phyloP scores from a whole-genome alignment of 768 basidiomycete species.

The Kwoniella dejecticola region DNA sequence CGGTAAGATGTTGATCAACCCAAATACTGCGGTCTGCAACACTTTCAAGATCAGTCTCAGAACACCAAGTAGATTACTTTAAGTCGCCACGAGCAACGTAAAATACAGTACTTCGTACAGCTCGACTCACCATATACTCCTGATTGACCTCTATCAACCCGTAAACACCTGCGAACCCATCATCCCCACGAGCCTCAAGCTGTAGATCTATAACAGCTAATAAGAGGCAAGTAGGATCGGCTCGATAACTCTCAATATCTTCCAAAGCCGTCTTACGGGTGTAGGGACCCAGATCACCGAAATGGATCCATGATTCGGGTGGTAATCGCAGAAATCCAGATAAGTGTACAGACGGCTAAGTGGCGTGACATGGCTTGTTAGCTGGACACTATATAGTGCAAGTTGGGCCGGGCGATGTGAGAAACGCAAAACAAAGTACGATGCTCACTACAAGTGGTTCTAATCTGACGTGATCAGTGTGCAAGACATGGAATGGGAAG shows the following conservation, averaged over 20 bases:
- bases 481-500: slow-evolving; percentile 24
- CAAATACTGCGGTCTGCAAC: slow-evolving; percentile 21
- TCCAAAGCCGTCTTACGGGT: slow-evolving; percentile 14
- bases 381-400: neutral
- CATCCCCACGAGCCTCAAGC: slow-evolving; percentile 7
- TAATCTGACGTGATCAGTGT: slow-evolving; percentile 26
- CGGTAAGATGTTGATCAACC: slow-evolving; percentile 62
- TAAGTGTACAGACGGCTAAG: slow-evolving; percentile 28
- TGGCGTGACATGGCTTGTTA: neutral
- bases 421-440: neutral
- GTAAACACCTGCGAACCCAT: slow-evolving; percentile 31
- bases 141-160: slow-evolving; percentile 23
- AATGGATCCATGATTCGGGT: slow-evolving; percentile 21
- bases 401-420: neutral
- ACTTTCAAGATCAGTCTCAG: neutral
- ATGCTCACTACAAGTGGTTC: slow-evolving; percentile 31
- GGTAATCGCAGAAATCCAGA: slow-evolving; percentile 26
- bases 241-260: slow-evolving; percentile 29
- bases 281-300: slow-evolving; percentile 30
- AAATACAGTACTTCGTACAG: too few species aligned
- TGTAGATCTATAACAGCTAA: slow-evolving; percentile 34
- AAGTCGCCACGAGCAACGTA: neutral
- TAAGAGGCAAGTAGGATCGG: slow-evolving; percentile 22
- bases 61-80: neutral
- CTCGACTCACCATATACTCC: slow-evolving; percentile 18